phyloP scores from a whole-genome alignment of 768 basidiomycete species.

The Suillus paluster region DNA sequence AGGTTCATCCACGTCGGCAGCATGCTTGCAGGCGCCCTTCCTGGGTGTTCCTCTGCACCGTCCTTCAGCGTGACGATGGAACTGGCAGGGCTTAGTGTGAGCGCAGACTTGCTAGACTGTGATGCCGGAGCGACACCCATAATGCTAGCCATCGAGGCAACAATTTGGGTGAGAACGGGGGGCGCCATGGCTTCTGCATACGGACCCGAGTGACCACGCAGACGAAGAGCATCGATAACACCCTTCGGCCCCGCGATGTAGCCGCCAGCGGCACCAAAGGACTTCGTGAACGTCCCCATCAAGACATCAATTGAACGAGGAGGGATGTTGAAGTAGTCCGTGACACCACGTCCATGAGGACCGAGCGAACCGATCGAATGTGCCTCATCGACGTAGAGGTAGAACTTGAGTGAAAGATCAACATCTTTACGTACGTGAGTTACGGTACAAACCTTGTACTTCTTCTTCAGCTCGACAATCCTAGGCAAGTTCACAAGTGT shows the following conservation, averaged over 20 bases:
- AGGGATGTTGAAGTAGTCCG: slow-evolving; percentile 89
- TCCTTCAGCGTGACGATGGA: slow-evolving; percentile 29
- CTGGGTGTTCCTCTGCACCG: slow-evolving; percentile 56
- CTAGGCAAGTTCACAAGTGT: slow-evolving; percentile 84
- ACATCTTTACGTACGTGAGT: neutral
- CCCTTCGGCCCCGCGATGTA: slow-evolving; percentile 88
- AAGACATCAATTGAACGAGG: slow-evolving; percentile 86
- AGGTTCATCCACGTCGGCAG: slow-evolving; percentile 84
- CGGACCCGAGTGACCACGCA: slow-evolving; percentile 77
- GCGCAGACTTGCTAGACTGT: slow-evolving; percentile 34
- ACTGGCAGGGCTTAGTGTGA: slow-evolving; percentile 39
- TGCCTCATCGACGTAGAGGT: slow-evolving; percentile 95
- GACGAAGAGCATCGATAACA: slow-evolving; percentile 80
- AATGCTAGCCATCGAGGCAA: slow-evolving; percentile 94
- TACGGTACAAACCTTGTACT: slow-evolving; percentile 80
- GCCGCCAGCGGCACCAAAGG: slow-evolving; percentile 92
- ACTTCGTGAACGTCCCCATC: slow-evolving; percentile 99
- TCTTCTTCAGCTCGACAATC: slow-evolving; percentile 85
- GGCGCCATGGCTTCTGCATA: slow-evolving; percentile 94
- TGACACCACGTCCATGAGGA: slow-evolving; percentile 91
- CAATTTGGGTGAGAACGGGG: slow-evolving; percentile 86
- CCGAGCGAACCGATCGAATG: slow-evolving; percentile 97
- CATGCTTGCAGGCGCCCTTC: slow-evolving; percentile 65
- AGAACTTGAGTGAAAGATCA: slow-evolving; percentile 64
- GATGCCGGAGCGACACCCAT: slow-evolving; percentile 74